Conservation (phyloP, 2,329 filamentous ascomycete genomes). For the Xylariales sp. region DNA sequence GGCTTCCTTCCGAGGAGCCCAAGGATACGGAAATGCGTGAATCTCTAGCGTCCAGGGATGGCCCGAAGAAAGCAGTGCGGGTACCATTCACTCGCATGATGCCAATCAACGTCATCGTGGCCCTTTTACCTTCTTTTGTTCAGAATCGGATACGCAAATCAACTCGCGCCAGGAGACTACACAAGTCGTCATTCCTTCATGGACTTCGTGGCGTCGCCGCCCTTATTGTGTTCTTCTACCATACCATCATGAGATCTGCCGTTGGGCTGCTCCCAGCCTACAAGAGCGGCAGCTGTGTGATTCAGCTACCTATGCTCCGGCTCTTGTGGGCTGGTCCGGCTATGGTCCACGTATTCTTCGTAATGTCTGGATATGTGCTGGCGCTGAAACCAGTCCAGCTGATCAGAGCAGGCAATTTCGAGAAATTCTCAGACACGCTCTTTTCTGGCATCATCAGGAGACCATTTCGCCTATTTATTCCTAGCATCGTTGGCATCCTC, state of each 20-base stretch:
- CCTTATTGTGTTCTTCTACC: conserved; percentile 43
- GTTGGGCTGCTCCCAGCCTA: conserved; percentile 30
- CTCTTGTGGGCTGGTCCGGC: neutral
- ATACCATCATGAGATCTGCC: conserved; percentile 31
- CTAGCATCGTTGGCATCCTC: conserved; percentile 31
- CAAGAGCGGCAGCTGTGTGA: conserved; percentile 21
- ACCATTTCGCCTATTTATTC: conserved; percentile 40
- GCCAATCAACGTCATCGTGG: no score
- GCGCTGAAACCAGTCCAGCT: conserved; percentile 38
- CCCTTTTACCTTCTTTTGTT: neutral
- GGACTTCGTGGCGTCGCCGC: conserved; percentile 45
- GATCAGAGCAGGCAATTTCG: conserved; percentile 32
- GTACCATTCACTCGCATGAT: no score
- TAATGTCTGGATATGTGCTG: conserved; percentile 45
- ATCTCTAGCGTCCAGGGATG: no score
- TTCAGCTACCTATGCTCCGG: conserved; percentile 33
- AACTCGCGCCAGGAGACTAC: conserved; percentile 12
- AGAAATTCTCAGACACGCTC: conserved; percentile 32
- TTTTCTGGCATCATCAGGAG: conserved; percentile 43
- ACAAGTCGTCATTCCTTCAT: conserved; percentile 43
- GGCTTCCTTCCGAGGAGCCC: no score
- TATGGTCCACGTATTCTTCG: conserved; percentile 47
- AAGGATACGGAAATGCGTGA: no score
- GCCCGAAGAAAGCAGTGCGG: no score
- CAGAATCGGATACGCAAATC: neutral